Conservation (phyloP, 441 rosid genomes). For the Omphalea diandra region DNA sequence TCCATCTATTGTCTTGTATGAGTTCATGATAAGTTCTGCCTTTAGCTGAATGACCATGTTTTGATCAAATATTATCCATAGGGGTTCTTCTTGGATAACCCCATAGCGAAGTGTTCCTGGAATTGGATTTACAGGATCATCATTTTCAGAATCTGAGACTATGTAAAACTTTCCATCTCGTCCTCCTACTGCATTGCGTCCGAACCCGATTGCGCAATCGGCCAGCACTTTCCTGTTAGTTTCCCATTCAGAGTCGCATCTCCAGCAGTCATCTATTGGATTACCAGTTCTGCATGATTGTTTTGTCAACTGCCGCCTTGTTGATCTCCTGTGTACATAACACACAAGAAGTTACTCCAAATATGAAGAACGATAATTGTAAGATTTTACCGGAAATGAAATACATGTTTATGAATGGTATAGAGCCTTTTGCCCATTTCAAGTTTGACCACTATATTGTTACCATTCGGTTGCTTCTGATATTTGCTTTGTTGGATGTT, state of each 20-base stretch:
- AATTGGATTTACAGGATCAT: no score
- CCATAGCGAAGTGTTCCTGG: no score
- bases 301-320: constrained; percentile 50
- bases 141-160: no score
- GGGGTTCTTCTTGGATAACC: neutral
- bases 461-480: constrained; percentile 30
- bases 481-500: neutral
- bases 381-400: neutral
- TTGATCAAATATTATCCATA: constrained; percentile 73
- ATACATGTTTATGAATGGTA: no score
- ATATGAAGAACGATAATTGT: neutral
- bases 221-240: constrained; percentile 66
- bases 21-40: constrained; percentile 78
- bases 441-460: neutral
- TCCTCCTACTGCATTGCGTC: no score
- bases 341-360: neutral
- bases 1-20: constrained; percentile 77
- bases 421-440: neutral
- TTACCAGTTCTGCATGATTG: constrained; percentile 69
- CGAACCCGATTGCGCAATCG: constrained; percentile 32
- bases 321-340: constrained; percentile 29
- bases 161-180: constrained; percentile 30
- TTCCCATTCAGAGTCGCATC: constrained; percentile 81
- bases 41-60: constrained; percentile 76
- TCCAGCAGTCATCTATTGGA: constrained; percentile 87